Evolutionary conservation across 192 early-diverging fungal genomes (phyloP).

Genomic region (Umbelopsis isabellina): DNA sequence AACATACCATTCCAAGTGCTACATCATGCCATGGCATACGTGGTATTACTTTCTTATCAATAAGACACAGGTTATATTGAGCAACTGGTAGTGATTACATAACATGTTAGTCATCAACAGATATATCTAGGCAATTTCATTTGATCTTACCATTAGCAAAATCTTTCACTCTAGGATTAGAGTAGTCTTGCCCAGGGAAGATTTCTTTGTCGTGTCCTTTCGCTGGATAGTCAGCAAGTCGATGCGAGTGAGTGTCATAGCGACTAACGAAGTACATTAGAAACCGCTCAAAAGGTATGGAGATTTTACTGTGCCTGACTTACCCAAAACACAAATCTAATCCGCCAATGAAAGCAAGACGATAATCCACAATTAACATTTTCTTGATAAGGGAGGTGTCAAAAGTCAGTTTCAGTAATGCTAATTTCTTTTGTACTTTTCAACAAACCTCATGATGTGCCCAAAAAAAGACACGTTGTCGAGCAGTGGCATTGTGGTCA

Average conservation of each 20-base stretch:
- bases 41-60: constrained; percentile 48
- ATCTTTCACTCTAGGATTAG: constrained; percentile 86
- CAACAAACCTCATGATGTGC: constrained; percentile 70
- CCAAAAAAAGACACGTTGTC: constrained; percentile 76
- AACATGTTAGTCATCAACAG: not conserved
- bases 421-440: not conserved
- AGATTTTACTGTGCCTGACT: not conserved
- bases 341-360: constrained; percentile 84
- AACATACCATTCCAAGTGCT: constrained; percentile 65
- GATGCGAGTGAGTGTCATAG: constrained; percentile 84
- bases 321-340: constrained; percentile 87
- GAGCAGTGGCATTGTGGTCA: constrained; percentile 62
- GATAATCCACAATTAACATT: constrained; percentile 79
- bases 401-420: not conserved
- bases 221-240: constrained; percentile 69
- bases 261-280: constrained; percentile 54
- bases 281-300: no score
- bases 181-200: constrained; percentile 85
- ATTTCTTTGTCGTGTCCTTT: constrained; percentile 43
- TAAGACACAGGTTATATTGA: constrained; percentile 38
- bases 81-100: constrained; percentile 18
- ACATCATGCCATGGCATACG: constrained; percentile 96
- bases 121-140: not conserved
- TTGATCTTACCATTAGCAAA: constrained; percentile 53
- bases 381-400: constrained; percentile 51